These are phyloP conservation scores for Cyberlindnera japonica DNA, from an alignment of 805 yeast species.

Conservation along the genomic window DNA sequence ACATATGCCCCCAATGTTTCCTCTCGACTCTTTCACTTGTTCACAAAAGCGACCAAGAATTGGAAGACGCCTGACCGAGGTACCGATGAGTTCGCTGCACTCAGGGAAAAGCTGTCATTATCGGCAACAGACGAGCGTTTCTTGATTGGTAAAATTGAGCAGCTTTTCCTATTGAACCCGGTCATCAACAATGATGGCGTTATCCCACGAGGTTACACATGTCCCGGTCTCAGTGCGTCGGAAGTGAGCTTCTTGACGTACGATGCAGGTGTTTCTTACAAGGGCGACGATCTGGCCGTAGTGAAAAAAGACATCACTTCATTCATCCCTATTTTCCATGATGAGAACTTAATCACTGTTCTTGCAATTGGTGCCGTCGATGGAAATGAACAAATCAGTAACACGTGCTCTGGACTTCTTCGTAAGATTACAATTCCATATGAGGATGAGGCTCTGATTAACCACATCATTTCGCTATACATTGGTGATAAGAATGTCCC, in stretches of 20 bases:
- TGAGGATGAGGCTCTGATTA: constrained; percentile 45
- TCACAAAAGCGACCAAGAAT: constrained; percentile 47
- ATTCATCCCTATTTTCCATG: constrained; percentile 33
- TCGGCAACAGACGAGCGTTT: constrained; percentile 41
- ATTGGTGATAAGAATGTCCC: constrained; percentile 42
- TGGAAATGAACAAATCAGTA: constrained; percentile 49
- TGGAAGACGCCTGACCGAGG: constrained; percentile 52
- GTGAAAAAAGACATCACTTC: constrained; percentile 41
- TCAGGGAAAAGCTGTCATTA: constrained; percentile 35
- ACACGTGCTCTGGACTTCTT: constrained; percentile 47
- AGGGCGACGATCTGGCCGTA: constrained; percentile 41
- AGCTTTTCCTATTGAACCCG: constrained; percentile 57
- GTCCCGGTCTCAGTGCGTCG: constrained; percentile 60
- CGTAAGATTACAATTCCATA: constrained; percentile 48
- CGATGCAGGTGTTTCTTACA: constrained; percentile 62
- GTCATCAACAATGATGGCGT: constrained; percentile 33
- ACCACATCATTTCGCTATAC: constrained; percentile 44
- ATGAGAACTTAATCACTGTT: constrained; percentile 42
- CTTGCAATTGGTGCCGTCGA: constrained; percentile 65
- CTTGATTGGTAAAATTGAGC: constrained; percentile 45
- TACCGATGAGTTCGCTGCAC: constrained; percentile 37
- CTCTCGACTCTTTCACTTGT: constrained; percentile 59
- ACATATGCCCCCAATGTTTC: constrained; percentile 33
- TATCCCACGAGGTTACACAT: constrained; percentile 42
- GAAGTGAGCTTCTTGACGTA: constrained; percentile 63